phyloP scores from a whole-genome alignment of 495 filamentous ascomycete species.

The Sabuloglossum arenarium region DNA sequence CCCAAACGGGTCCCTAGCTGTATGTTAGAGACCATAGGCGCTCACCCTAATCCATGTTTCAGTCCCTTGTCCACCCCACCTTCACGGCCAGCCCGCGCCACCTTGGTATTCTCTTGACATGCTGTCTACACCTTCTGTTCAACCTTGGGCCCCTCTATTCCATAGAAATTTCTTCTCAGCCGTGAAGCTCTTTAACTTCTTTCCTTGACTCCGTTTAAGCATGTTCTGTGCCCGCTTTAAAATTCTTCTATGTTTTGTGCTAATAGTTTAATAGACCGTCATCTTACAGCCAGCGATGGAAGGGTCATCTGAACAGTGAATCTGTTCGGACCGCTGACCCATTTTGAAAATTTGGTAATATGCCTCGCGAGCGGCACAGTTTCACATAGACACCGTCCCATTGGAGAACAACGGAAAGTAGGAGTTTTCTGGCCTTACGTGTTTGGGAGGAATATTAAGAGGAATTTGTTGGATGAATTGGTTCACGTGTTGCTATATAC shows the following conservation, averaged over 20 bases:
- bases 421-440: not conserved
- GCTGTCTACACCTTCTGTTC: no score
- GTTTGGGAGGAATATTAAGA: not conserved
- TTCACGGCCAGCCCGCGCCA: no score
- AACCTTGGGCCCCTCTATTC: no score
- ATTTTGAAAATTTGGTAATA: not conserved
- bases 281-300: not conserved
- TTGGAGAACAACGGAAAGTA: not conserved
- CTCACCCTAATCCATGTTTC: no score
- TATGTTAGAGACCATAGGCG: no score
- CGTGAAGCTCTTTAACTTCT: not conserved
- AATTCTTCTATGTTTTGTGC: not conserved
- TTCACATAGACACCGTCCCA: not conserved
- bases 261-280: not conserved
- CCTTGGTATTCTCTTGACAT: no score
- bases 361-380: not conserved
- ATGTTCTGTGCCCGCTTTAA: not conserved
- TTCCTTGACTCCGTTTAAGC: not conserved
- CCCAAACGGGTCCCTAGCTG: no score
- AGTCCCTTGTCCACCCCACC: no score
- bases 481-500: not conserved
- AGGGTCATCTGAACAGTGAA: not conserved
- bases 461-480: not conserved
- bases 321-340: not conserved
- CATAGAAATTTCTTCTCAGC: no score